Evolutionary conservation across 164 flowering plant species (phyloP), one percentile per base, ranked within the genome.

Genomic region (Dillenia suffruticosa): DNA sequence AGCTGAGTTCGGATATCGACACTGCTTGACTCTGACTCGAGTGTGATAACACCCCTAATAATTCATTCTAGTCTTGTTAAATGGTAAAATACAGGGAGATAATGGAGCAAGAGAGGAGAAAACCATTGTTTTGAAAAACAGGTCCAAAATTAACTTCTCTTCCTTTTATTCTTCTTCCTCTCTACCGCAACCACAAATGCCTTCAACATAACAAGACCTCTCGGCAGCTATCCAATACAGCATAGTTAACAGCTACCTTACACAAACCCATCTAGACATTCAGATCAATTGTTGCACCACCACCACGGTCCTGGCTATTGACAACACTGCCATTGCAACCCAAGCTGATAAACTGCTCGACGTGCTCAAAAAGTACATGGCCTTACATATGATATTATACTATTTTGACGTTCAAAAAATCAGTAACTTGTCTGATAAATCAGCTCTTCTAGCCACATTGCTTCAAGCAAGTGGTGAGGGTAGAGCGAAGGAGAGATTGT

Each of bases 261-360:
- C 81, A 8, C 68, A 76, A 51, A 79, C 89, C 51, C 47, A 68
- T 0, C 66, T 92, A 8, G 71, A 64, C 2, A n/a, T n/a, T 6
- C 64, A 65, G 46, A 87, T 92, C 73, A 89, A 84, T 68, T 26
- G 53, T 8, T 79, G 83, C 14, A 72, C 52, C 9, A 82, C 96
- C 48, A 80, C 89, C 67, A 91, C 94, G 17, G 77, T 85, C 63
- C 84, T 91, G 3, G 92, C 71, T 2, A 76, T 91, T 3, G 69
- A 67, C 48, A 76, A 89, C 58, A 51, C 16, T 2, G 72, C 66
- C 16, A 24, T 81, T 0, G 65, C 71, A 1, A 40, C 70, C 0
- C 4, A 85, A 15, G 51, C 84, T 0, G 79, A 76, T 2, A 70
- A 51, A 17, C 61, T 87, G 0, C 0, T 19, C 0, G 80, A 74